A percentile compares a stretch with the other conserved stretches of the same genome.
Evolutionary conservation across 208 protist genomes (phyloP).

Genomic region (Acanthamoeba royreba): DNA sequence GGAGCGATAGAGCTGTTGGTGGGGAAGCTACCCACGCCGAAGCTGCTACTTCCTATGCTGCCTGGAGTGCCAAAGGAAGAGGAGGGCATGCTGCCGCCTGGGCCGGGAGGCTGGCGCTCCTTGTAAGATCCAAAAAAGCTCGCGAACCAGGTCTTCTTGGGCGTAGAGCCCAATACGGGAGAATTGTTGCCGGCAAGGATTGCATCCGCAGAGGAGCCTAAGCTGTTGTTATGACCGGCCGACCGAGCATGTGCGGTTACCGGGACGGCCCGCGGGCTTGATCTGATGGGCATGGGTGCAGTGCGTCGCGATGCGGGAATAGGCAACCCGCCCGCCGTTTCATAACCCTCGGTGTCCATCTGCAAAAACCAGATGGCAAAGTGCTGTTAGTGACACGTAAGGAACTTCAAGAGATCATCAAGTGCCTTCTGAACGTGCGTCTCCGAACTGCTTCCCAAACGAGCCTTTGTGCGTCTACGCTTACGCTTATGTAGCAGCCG

Average conservation of each 20-base stretch:
- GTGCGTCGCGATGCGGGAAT: background rate
- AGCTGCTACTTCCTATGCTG: background rate
- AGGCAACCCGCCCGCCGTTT: background rate
- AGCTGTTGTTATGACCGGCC: background rate
- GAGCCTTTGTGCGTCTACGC: background rate
- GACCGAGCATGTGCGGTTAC: background rate
- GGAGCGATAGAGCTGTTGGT: background rate
- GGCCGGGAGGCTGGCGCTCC: background rate
- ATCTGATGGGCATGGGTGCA: background rate
- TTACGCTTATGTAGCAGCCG: constrained; percentile 16
- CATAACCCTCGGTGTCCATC: background rate
- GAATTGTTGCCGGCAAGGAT: background rate
- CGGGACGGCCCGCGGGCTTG: background rate
- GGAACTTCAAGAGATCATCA: background rate
- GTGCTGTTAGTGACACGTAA: background rate
- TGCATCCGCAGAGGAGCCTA: background rate
- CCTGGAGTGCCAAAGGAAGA: background rate
- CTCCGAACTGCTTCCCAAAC: background rate
- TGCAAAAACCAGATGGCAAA: background rate
- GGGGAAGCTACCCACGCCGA: background rate
- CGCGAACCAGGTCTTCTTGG: constrained; percentile 9
- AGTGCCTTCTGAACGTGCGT: background rate
- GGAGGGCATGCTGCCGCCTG: background rate
- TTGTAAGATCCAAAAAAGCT: background rate
- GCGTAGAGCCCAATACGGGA: background rate